phyloP scores from a whole-genome alignment of 1,139 yeast genomes.

The Pichia sp. region DNA sequence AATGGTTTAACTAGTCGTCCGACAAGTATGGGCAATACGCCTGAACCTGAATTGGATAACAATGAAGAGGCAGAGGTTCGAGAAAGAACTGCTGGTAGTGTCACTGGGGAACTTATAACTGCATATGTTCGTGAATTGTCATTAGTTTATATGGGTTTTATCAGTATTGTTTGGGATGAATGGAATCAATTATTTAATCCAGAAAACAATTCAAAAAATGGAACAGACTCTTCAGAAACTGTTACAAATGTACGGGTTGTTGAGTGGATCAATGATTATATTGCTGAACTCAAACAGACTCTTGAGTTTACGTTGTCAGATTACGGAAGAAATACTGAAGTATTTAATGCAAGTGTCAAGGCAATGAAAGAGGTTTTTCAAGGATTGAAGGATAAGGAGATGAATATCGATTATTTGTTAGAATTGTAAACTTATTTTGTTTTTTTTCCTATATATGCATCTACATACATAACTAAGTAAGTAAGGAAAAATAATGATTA shows the following conservation, averaged over 20 bases:
- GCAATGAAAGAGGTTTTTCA: constrained; percentile 9
- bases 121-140: constrained; percentile 17
- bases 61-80: not conserved
- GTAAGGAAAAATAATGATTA: constrained; percentile 1
- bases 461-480: not conserved
- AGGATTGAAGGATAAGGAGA: constrained; percentile 8
- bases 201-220: not conserved
- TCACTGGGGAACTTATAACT: constrained; percentile 13
- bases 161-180: constrained; percentile 14
- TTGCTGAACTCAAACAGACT: constrained; percentile 7
- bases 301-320: constrained; percentile 11
- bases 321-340: constrained; percentile 13
- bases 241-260: constrained; percentile 9
- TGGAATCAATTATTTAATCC: constrained; percentile 11
- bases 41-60: not conserved
- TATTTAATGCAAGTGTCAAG: constrained; percentile 4
- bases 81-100: not conserved
- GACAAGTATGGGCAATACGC: constrained; percentile 5
- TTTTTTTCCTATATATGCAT: not conserved
- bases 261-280: constrained; percentile 15
- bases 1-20: constrained; percentile 8
- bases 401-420: constrained; percentile 14
- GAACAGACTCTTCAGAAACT: not conserved
- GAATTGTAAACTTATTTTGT: constrained; percentile 2
- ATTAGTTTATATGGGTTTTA: constrained; percentile 16